These are phyloP conservation scores for Corinectria fuckeliana DNA, from an alignment of 2,329 filamentous ascomycete genomes.

Conservation along the genomic window DNA sequence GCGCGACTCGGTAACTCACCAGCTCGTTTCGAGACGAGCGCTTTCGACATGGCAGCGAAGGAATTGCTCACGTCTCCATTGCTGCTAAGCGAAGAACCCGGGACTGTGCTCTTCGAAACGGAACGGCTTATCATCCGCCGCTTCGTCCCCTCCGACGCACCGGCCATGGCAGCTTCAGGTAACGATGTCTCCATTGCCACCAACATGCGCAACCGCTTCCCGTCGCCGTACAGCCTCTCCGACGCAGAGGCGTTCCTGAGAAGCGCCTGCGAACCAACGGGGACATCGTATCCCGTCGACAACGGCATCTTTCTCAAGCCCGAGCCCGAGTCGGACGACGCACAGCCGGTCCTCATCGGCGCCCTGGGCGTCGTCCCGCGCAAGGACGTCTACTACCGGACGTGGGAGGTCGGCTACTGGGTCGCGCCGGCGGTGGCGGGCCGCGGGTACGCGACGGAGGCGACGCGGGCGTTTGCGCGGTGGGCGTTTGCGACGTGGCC, in stretches of 20 bases:
- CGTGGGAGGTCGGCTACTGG: constrained; percentile 59
- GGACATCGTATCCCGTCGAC: constrained; percentile 36
- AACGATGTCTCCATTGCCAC: constrained; percentile 47
- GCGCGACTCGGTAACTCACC: not conserved
- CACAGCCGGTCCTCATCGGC: constrained; percentile 44
- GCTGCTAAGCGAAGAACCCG: constrained; percentile 37
- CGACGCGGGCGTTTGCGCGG: constrained; percentile 44
- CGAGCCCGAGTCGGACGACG: constrained; percentile 39
- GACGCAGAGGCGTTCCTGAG: constrained; percentile 48
- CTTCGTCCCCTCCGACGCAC: constrained; percentile 47
- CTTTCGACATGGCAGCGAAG: constrained; percentile 21
- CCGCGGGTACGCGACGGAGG: constrained; percentile 52
- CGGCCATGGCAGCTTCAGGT: constrained; percentile 41
- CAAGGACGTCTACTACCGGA: constrained; percentile 49
- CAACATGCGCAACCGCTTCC: constrained; percentile 54
- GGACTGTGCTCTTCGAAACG: constrained; percentile 42
- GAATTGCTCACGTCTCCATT: constrained; percentile 30
- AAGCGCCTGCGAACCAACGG: constrained; percentile 21
- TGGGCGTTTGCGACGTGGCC: constrained; percentile 55
- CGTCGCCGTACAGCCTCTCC: constrained; percentile 52
- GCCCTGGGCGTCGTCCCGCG: constrained; percentile 47
- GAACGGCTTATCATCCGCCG: constrained; percentile 50
- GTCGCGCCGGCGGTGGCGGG: constrained; percentile 52
- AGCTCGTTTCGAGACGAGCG: not conserved
- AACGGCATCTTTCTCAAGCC: constrained; percentile 46